Evolutionary conservation across 805 yeast genomes (phyloP).

Genomic region (Candida insectalens): DNA sequence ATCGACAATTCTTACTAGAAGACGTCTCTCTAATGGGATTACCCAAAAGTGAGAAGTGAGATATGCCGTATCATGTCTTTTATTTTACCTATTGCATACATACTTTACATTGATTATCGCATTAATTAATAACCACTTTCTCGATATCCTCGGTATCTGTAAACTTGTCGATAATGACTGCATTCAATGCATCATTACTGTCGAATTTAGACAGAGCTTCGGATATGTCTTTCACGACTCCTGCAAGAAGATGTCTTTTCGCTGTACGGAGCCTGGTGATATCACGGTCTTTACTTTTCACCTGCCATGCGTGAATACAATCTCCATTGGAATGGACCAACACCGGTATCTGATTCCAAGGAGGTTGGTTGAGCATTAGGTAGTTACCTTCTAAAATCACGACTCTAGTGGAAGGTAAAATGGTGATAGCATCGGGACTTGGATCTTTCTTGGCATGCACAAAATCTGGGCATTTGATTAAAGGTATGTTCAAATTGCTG

Average conservation of each 20-base stretch:
- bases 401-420: constrained; percentile 38
- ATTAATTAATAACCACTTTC: constrained; percentile 7
- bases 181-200: constrained; percentile 58
- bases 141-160: constrained; percentile 11
- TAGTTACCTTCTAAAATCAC: constrained; percentile 73
- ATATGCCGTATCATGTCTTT: neutral
- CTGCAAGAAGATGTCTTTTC: constrained; percentile 53
- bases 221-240: constrained; percentile 34
- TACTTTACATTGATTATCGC: constrained; percentile 1
- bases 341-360: constrained; percentile 44
- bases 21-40: constrained; percentile 29
- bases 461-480: constrained; percentile 45
- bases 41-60: constrained; percentile 25
- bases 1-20: constrained; percentile 51
- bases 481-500: no score
- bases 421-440: constrained; percentile 36
- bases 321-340: constrained; percentile 18
- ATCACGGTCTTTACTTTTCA: constrained; percentile 38
- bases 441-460: constrained; percentile 75
- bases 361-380: constrained; percentile 44
- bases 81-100: neutral
- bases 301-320: constrained; percentile 23
- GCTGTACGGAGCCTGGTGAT: constrained; percentile 51
- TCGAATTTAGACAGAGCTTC: constrained; percentile 44
- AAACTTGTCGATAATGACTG: constrained; percentile 21